These are phyloP conservation scores for Geoglossum glabrum DNA, from an alignment of 495 filamentous ascomycete genomes.

Conservation along the genomic window DNA sequence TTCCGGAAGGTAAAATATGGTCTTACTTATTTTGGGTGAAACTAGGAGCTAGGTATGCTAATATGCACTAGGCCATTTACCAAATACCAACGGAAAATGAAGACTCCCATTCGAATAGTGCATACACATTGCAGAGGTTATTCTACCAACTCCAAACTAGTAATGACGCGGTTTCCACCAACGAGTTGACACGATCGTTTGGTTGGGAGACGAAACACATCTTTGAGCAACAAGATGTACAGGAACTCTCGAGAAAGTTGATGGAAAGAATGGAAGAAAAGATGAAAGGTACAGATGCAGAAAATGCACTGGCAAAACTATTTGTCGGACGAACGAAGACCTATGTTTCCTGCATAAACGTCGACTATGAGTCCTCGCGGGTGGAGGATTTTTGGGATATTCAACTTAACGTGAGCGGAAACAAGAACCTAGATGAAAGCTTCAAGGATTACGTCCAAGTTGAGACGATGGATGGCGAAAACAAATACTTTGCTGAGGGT, in stretches of 20 bases:
- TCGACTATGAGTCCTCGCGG: slow-evolving; percentile 85
- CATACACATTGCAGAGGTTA: slow-evolving; percentile 80
- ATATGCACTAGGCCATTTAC: slow-evolving; percentile 56
- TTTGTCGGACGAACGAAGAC: slow-evolving; percentile 96
- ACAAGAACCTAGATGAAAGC: slow-evolving; percentile 80
- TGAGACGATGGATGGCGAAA: slow-evolving; percentile 92
- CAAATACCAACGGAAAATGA: slow-evolving; percentile 83
- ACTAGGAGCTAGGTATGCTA: background rate
- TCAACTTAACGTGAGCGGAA: slow-evolving; percentile 86
- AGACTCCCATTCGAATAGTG: slow-evolving; percentile 62
- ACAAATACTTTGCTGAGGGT: slow-evolving; percentile 86
- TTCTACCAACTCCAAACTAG: slow-evolving; percentile 88
- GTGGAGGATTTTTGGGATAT: slow-evolving; percentile 98
- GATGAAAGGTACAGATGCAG: slow-evolving; percentile 95
- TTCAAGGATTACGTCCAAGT: slow-evolving; percentile 93
- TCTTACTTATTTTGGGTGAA: background rate
- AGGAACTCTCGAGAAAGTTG: slow-evolving; percentile 85
- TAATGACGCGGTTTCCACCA: slow-evolving; percentile 62
- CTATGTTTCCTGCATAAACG: slow-evolving; percentile 96
- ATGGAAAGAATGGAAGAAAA: slow-evolving; percentile 92
- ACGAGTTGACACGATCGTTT: slow-evolving; percentile 85
- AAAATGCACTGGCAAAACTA: slow-evolving; percentile 72
- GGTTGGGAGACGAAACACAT: slow-evolving; percentile 97
- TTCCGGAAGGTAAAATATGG: slow-evolving; percentile 63
- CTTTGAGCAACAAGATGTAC: slow-evolving; percentile 97